Conservation (phyloP, 225 moss, liverwort and hornwort species). For the Sphagnum contortum region DNA sequence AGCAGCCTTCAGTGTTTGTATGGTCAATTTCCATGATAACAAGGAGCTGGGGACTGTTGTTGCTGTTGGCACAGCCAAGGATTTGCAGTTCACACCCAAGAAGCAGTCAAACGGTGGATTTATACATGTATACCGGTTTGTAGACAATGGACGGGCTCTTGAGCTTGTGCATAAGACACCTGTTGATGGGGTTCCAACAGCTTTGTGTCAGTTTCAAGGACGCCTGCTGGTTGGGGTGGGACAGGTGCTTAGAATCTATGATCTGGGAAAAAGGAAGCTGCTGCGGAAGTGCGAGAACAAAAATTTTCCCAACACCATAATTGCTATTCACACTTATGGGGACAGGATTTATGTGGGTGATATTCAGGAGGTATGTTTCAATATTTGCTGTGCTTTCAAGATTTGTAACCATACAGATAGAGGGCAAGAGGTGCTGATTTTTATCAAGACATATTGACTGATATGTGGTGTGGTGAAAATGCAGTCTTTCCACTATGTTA, state of each 20-base stretch:
- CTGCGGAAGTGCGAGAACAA: constrained; percentile 97
- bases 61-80: constrained; percentile 90
- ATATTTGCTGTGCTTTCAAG: neutral
- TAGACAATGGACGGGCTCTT: constrained; percentile 71
- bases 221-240: constrained; percentile 94
- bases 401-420: no score
- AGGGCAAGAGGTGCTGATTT: no score
- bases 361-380: constrained; percentile 70
- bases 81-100: constrained; percentile 90
- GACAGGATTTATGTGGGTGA: constrained; percentile 99
- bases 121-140: constrained; percentile 87
- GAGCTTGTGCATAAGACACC: constrained; percentile 97
- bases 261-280: constrained; percentile 91
- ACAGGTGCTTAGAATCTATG: constrained; percentile 89
- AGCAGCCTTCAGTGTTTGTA: constrained; percentile 85
- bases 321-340: constrained; percentile 94
- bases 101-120: constrained; percentile 81
- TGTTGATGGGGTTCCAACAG: constrained; percentile 97
- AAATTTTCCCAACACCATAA: constrained; percentile 94
- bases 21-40: constrained; percentile 89
- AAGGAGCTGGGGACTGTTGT: constrained; percentile 91
- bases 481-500: constrained; percentile 99
- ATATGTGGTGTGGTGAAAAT: neutral
- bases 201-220: constrained; percentile 95
- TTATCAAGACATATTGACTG: no score